phyloP scores from a whole-genome alignment of 768 basidiomycete genomes.

The Rhodosporidiobolus sp. region DNA sequence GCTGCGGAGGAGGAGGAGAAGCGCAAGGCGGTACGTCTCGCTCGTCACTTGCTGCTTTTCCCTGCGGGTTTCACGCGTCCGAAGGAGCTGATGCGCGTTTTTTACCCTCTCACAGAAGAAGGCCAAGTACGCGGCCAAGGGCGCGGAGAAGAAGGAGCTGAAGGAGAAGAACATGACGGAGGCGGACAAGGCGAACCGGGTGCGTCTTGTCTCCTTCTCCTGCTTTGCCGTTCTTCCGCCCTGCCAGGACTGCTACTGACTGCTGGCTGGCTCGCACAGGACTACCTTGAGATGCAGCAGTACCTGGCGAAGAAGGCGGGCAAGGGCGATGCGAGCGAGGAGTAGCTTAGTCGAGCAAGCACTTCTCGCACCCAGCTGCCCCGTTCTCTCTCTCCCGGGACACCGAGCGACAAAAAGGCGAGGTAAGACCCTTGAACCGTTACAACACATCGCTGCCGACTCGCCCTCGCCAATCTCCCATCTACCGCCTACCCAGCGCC shows the following conservation, averaged over 20 bases:
- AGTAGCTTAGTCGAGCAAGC: too few relatives aligned
- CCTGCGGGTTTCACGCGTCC: not conserved
- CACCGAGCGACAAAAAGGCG: too few relatives aligned
- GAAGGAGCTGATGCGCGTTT: too few relatives aligned
- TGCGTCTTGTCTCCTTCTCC: too few relatives aligned
- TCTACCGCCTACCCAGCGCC: constrained; percentile 32
- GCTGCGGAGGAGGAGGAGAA: constrained; percentile 65
- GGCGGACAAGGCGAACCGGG: constrained; percentile 21
- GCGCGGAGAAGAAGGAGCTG: not conserved
- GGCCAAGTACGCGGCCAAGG: constrained; percentile 12
- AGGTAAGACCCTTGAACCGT: not conserved
- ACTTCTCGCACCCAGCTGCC: too few relatives aligned
- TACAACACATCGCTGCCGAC: not conserved
- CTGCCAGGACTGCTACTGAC: too few relatives aligned
- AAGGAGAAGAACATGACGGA: constrained; percentile 6
- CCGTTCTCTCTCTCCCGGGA: too few relatives aligned
- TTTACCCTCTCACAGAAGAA: constrained; percentile 8
- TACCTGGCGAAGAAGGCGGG: not conserved
- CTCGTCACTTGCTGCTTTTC: too few relatives aligned
- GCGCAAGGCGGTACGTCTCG: constrained; percentile 59
- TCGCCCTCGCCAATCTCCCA: not conserved
- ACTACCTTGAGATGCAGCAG: not conserved
- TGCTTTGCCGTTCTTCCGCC: too few relatives aligned
- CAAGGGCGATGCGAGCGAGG: not conserved
- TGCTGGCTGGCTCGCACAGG: not conserved